phyloP scores from a whole-genome alignment of 176 grass and related monocot genomes.

The Carex scoparia region DNA sequence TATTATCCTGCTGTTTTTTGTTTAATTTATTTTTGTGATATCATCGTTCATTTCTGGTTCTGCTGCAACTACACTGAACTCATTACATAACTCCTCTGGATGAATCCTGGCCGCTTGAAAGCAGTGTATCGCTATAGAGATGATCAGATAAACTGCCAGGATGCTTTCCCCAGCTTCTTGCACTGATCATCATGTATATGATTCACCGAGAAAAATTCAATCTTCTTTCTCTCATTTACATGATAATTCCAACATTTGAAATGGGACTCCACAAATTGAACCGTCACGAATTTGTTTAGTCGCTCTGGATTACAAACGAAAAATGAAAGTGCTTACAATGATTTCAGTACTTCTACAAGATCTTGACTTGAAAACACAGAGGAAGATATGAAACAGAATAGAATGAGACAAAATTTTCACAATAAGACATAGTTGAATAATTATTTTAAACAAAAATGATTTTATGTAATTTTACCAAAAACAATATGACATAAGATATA shows the following conservation, averaged over 20 bases:
- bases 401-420: too few relatives aligned
- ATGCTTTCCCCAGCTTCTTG: too few relatives aligned
- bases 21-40: background rate
- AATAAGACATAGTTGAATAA: too few relatives aligned
- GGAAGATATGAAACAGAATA: too few relatives aligned
- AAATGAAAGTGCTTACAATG: background rate
- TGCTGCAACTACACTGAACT: conserved; percentile 9
- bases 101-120: background rate
- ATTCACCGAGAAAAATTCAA: too few relatives aligned
- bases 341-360: background rate
- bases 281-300: background rate
- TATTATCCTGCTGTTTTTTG: background rate
- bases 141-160: background rate
- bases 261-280: background rate
- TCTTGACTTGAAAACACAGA: background rate
- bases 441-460: too few relatives aligned
- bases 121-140: background rate
- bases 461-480: too few relatives aligned
- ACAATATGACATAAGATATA: too few relatives aligned
- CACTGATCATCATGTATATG: too few relatives aligned
- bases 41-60: background rate
- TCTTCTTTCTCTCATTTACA: background rate
- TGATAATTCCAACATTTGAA: background rate
- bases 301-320: background rate
- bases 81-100: background rate